Evolutionary conservation across 2,329 filamentous ascomycete species (phyloP).

Genomic region (Paraphaeosphaeria sporulosa): DNA sequence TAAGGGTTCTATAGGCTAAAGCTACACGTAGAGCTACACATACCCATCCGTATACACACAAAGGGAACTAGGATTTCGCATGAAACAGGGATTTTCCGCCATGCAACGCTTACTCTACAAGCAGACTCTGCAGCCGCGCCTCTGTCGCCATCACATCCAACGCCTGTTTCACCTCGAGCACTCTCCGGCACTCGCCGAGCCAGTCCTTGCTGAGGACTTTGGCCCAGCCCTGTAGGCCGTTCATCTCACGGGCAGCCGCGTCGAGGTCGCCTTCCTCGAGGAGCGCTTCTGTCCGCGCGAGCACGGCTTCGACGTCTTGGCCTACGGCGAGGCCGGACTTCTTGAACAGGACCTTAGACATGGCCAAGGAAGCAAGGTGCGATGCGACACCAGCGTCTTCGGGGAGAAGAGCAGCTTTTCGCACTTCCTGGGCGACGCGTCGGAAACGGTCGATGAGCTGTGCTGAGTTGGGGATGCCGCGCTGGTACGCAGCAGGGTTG

Average conservation of each 20-base stretch:
- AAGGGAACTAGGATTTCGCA: conserved; percentile 8
- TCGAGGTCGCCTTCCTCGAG: conserved; percentile 95
- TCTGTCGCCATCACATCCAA: conserved; percentile 94
- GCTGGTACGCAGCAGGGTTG: conserved; percentile 91
- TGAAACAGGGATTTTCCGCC: background rate
- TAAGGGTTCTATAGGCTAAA: conserved; percentile 21
- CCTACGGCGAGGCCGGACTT: conserved; percentile 80
- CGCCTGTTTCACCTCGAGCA: conserved; percentile 94
- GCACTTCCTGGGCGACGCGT: conserved; percentile 87
- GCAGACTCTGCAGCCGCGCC: conserved; percentile 85
- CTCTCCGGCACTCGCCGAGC: conserved; percentile 87
- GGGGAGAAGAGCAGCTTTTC: conserved; percentile 91
- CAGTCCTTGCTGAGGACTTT: conserved; percentile 95
- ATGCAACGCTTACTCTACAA: conserved; percentile 68
- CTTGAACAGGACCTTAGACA: conserved; percentile 96
- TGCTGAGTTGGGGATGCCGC: conserved; percentile 81
- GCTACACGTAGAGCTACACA: conserved; percentile 21
- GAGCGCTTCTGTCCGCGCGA: conserved; percentile 86
- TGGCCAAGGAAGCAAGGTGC: conserved; percentile 86
- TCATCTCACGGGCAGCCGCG: conserved; percentile 92
- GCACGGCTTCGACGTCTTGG: conserved; percentile 90
- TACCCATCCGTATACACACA: conserved; percentile 17
- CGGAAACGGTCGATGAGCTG: conserved; percentile 96
- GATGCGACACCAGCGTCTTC: conserved; percentile 94
- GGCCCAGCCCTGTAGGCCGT: conserved; percentile 89